Evolutionary conservation across 345 rosid genomes (phyloP), one percentile per base, ranked within the genome.

Genomic region (Aethionema arabicum): DNA sequence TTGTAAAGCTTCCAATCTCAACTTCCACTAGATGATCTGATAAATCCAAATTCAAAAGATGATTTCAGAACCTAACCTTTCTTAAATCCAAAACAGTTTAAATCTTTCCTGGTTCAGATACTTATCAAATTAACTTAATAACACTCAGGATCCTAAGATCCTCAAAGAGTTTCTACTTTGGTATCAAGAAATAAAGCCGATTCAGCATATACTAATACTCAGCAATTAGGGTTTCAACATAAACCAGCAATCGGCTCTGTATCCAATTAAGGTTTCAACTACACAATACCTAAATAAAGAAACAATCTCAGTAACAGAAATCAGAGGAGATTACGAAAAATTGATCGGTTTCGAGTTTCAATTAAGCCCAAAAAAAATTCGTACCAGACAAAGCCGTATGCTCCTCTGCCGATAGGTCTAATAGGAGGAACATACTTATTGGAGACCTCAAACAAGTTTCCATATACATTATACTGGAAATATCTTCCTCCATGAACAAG

Each of bases 381-480:
- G 59, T 66, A 79, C 87, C 87, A 82, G 52, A 82, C 87, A 61
- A 79, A 77, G 5, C 87, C 87, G 41, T 79, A 75, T 31, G 87
- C 80, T 35, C 87, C 87, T 65, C 82, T 60, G 27, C 87, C 87
- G 35, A 82, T 68, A 5, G 87, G 84, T 37, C 82, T 82, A 54
- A 79, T 75, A 11, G 74, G 77, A 78, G 82, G 82, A 14, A 65
- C 76, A 63, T 82, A 82, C 74, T 82, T 77, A 21, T 72, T 67
- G 2, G 84, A 72, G 36, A 82, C 82, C 70, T 82, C 84, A 21
- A 82, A 82, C 49, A 77, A 68, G 66, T 75, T 79, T 45, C 87
- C 86, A 66, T 57, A 77, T 2, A 82, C 78, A 62, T 77, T 75
- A 36, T 82, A 75, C 71, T 70, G 79, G 0, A 75, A 36, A 56